Evolutionary conservation across 176 grass and related monocot genomes (phyloP), one percentile per base, ranked within the genome.

Genomic region (Bonia amplexicaulis): DNA sequence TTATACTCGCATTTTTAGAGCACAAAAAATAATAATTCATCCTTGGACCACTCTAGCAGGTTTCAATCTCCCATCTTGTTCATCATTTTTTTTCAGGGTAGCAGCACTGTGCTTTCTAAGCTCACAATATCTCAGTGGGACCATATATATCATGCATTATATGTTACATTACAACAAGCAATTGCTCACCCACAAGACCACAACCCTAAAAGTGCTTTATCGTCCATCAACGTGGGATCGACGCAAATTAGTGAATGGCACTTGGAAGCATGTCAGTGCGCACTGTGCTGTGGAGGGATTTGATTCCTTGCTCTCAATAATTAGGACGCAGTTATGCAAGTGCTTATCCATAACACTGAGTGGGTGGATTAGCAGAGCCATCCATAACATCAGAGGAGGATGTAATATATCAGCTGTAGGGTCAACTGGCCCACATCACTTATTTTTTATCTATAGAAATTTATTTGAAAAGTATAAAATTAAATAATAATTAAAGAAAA

Each of bases 271-370:
- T 29, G 66, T 9, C 2, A 44, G 51, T 77, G 33, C 25, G 7
- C 35, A 37, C 52, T 26, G 40, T 71, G 27, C 26, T 80, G 62
- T 68, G 55, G 49, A 65, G 59, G 68, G 55, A 78, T 90, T 86
- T 77, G 57, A 78, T 90, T 83, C 73, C 64, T 88, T 35, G 54
- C 35, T 67, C 76, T 86, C 79, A 22, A 8, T 40, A 76, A 45
- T 67, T 69, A 82, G 12, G 46, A 73, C 26, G 76, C 41, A 5
- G 67, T 75, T 75, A 27, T 88, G 46, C 25, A n/a, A 79, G 15
- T 84, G 45, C 67, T 61, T n/a, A n/a, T n/a, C n/a, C n/a, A n/a
- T n/a, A n/a, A n/a, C n/a, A n/a, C n/a, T n/a, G n/a, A n/a, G n/a
- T 75, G 29, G 45, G 12, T 84, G 71, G 45, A 66, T 84, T 74